Evolutionary conservation across 75 land plant species (phyloP).

Genomic region (Adiantum capillusveneris): DNA sequence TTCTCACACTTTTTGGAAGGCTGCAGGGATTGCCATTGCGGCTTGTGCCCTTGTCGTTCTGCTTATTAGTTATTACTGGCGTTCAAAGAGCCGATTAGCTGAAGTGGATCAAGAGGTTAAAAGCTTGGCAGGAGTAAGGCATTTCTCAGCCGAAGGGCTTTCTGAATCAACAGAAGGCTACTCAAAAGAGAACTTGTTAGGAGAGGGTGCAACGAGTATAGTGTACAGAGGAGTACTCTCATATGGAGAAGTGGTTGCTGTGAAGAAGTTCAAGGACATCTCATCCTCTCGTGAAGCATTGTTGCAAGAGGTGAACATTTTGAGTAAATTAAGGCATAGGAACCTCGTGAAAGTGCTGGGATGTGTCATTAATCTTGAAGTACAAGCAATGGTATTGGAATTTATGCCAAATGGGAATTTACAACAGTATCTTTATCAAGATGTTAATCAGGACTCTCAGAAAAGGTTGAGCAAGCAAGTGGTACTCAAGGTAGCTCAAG

Average conservation of each 20-base stretch:
- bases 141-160: constrained; percentile 50
- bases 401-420: constrained; percentile 61
- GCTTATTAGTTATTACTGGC: constrained; percentile 38
- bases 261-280: too few species aligned
- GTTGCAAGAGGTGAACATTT: too few species aligned
- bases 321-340: too few species aligned
- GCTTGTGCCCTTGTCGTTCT: constrained; percentile 55
- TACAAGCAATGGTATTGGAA: constrained; percentile 52
- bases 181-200: constrained; percentile 57
- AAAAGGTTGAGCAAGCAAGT: constrained; percentile 52
- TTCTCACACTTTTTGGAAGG: constrained; percentile 14
- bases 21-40: constrained; percentile 50
- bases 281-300: too few species aligned
- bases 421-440: constrained; percentile 52
- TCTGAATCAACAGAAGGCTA: constrained; percentile 48
- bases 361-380: constrained; percentile 55
- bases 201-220: too few species aligned
- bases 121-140: constrained; percentile 51
- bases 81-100: constrained; percentile 52
- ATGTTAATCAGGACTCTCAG: neutral
- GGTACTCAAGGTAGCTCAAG: constrained; percentile 72
- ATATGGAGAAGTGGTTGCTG: too few species aligned
- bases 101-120: constrained; percentile 47
- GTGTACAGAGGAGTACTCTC: too few species aligned
- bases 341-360: too few species aligned